These are phyloP conservation scores for Diplocarpon mali DNA, from an alignment of 2,329 filamentous ascomycete genomes.

Conservation along the genomic window DNA sequence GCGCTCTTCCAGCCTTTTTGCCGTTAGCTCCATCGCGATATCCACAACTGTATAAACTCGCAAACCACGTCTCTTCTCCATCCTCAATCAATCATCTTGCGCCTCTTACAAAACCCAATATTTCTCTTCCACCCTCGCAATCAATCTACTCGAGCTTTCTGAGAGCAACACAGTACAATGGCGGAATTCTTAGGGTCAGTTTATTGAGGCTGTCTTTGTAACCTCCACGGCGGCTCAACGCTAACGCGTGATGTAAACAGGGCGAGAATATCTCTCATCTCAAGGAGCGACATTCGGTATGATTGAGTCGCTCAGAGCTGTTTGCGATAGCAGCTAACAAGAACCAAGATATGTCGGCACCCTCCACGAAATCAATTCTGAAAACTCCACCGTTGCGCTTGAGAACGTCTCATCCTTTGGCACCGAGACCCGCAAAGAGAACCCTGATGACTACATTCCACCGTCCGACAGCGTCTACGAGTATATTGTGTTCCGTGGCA, in stretches of 20 bases:
- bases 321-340: slow-evolving; percentile 8
- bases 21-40: slow-evolving; percentile 7
- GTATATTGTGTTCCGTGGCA: slow-evolving; percentile 96
- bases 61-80: slow-evolving; percentile 9
- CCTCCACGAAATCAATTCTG: slow-evolving; percentile 95
- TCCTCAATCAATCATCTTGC: slow-evolving; percentile 6
- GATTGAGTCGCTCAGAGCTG: slow-evolving; percentile 26
- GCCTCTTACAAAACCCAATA: neutral
- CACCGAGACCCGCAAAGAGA: slow-evolving; percentile 77
- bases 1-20: slow-evolving; percentile 17
- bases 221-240: slow-evolving; percentile 7
- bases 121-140: slow-evolving; percentile 4
- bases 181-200: slow-evolving; percentile 50
- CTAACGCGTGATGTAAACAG: slow-evolving; percentile 34
- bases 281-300: slow-evolving; percentile 93
- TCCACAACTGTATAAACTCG: slow-evolving; percentile 11
- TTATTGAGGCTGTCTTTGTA: slow-evolving; percentile 9
- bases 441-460: slow-evolving; percentile 70
- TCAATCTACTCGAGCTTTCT: slow-evolving; percentile 18
- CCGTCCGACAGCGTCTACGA: slow-evolving; percentile 87
- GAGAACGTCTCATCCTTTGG: slow-evolving; percentile 93
- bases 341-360: slow-evolving; percentile 77
- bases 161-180: slow-evolving; percentile 31
- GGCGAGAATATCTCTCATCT: slow-evolving; percentile 92
- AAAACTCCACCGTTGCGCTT: slow-evolving; percentile 90